Conservation (phyloP, 2,329 filamentous ascomycete genomes). For the Paraconiothyrium sp. region DNA sequence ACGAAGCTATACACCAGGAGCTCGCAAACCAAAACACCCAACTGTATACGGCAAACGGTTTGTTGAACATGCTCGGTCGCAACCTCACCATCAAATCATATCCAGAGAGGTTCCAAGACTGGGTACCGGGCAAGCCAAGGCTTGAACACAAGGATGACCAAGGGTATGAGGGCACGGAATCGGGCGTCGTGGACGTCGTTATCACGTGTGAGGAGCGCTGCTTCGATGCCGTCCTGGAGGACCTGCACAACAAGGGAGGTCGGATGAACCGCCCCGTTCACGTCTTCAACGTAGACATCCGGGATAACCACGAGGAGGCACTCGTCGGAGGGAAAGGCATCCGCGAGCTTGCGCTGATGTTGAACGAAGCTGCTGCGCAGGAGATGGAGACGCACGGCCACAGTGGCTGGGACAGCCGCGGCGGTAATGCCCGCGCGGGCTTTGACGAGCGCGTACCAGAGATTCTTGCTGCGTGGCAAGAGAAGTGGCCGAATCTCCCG, state of each 20-base stretch:
- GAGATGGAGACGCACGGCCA: conserved; percentile 75
- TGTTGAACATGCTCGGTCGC: conserved; percentile 93
- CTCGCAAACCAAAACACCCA: conserved; percentile 84
- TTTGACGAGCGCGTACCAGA: conserved; percentile 96
- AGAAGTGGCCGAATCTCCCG: conserved; percentile 89
- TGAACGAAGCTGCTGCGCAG: conserved; percentile 82
- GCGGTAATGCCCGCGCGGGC: conserved; percentile 68
- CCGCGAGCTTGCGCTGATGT: conserved; percentile 83
- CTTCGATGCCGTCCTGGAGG: conserved; percentile 97
- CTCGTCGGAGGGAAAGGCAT: conserved; percentile 90
- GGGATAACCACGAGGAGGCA: conserved; percentile 97
- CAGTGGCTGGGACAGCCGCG: conserved; percentile 72
- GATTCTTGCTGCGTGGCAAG: conserved; percentile 91
- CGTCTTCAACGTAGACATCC: conserved; percentile 98
- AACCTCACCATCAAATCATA: conserved; percentile 94
- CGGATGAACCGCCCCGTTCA: conserved; percentile 93
- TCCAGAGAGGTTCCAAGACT: conserved; percentile 97
- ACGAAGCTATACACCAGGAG: conserved; percentile 93
- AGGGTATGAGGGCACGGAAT: conserved; percentile 83
- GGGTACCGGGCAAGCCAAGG: conserved; percentile 86
- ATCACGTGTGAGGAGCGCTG: conserved; percentile 98
- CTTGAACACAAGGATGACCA: conserved; percentile 75
- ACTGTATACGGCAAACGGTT: conserved; percentile 89
- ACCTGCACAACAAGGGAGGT: conserved; percentile 84
- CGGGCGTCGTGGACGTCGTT: conserved; percentile 89